phyloP scores from a whole-genome alignment of 129 eudicot species.

The Flaveria linearis region DNA sequence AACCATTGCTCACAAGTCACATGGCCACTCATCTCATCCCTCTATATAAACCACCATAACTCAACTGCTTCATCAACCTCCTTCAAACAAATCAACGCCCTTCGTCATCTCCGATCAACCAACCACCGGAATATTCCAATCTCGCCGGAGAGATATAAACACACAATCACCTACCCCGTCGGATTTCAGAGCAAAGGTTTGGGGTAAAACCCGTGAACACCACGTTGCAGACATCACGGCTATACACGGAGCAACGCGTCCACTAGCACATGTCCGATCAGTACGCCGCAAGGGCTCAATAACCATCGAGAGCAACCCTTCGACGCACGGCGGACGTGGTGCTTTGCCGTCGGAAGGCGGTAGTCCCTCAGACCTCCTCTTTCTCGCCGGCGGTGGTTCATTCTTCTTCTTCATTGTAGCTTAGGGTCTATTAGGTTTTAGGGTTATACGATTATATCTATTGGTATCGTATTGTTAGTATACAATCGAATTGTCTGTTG shows the following conservation, averaged over 20 bases:
- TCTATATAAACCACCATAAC: slow-evolving; percentile 10
- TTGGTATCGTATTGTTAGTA: neutral
- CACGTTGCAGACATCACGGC: slow-evolving; percentile 89
- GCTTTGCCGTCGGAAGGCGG: slow-evolving; percentile 92
- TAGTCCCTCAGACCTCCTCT: slow-evolving; percentile 84
- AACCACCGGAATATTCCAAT: neutral
- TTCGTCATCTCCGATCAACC: neutral
- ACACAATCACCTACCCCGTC: too few species aligned
- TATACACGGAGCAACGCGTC: slow-evolving; percentile 56
- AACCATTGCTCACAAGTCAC: too few species aligned
- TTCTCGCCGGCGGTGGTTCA: slow-evolving; percentile 88
- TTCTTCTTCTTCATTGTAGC: slow-evolving; percentile 12
- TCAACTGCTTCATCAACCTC: too few species aligned
- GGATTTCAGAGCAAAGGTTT: slow-evolving; percentile 14
- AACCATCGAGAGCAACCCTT: slow-evolving; percentile 55
- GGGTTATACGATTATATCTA: slow-evolving; percentile 10
- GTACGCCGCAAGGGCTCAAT: slow-evolving; percentile 59
- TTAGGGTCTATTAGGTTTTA: slow-evolving; percentile 26
- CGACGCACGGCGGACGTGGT: slow-evolving; percentile 95
- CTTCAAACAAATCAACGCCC: neutral
- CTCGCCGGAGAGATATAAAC: neutral
- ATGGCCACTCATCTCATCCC: neutral
- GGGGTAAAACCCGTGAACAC: slow-evolving; percentile 60
- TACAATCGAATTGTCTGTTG: neutral
- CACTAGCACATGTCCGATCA: slow-evolving; percentile 61